Evolutionary conservation across 1,139 yeast species (phyloP).

Genomic region (Geotrichum restrictum): DNA sequence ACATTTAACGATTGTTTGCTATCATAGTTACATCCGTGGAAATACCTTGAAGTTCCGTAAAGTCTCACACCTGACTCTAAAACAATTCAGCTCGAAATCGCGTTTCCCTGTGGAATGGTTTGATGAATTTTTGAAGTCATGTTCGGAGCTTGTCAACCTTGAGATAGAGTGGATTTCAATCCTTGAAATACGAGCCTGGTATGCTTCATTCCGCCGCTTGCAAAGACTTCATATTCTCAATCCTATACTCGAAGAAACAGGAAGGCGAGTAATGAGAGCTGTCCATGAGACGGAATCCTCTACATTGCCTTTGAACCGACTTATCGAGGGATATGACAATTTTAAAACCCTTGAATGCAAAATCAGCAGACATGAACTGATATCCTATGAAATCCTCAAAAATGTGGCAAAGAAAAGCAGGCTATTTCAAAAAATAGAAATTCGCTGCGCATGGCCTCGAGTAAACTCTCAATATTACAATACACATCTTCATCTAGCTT

Average conservation of each 20-base stretch:
- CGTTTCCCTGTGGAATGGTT: neutral
- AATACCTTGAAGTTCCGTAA: neutral
- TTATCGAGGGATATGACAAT: neutral
- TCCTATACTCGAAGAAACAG: neutral
- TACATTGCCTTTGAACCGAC: neutral
- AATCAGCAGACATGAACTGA: neutral
- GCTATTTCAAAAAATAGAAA: neutral
- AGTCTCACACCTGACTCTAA: neutral
- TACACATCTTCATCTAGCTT: neutral
- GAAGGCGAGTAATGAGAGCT: neutral
- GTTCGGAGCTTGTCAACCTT: neutral
- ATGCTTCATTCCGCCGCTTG: neutral
- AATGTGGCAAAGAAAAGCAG: neutral
- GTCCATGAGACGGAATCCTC: neutral
- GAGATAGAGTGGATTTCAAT: constrained; percentile 5
- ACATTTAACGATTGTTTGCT: neutral
- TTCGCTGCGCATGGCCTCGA: constrained; percentile 2
- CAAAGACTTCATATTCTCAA: neutral
- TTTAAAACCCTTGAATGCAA: neutral
- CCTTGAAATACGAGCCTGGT: neutral
- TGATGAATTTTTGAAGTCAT: neutral
- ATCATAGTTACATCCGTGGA: neutral
- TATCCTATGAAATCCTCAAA: neutral
- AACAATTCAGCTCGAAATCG: neutral
- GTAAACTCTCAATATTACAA: neutral